Evolutionary conservation across 1,139 yeast species (phyloP), one percentile per base, ranked within the genome.

Genomic region (Hyphopichia khmerensis): DNA sequence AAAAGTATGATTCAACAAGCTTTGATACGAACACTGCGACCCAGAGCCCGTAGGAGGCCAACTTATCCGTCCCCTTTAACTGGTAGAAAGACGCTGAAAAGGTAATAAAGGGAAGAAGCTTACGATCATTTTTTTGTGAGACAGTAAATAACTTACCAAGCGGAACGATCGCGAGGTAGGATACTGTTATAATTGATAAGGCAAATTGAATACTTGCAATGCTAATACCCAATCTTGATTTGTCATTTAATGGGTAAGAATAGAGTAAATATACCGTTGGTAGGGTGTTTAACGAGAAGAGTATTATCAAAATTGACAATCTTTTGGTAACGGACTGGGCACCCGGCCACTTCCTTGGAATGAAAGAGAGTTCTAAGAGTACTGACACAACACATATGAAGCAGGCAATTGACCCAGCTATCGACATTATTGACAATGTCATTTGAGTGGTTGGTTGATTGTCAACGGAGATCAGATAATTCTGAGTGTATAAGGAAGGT

Each of bases 341-440:
- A 0, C 85, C 86, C 0, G 79, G 69, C 75, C 79, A 80, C 41
- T 60, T 66, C 48, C 84, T 61, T 2, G 86, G 85, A 35, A 80
- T 76, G 52, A 77, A 79, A 0, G 60, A 33, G 4, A 61, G 56
- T 50, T 82, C 87, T 24, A 72, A 62, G 1, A 72, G 1, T 0
- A 74, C 56, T 2, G 82, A 70, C 5, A 67, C 2, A 3, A 80
- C 42, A 44, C 76, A 70, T 33, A 80, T 69, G 1, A 71, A 33
- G 4, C 72, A 57, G 1, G 80, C 76, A 13, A 79, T 52, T 0
- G 72, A 62, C 0, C 86, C 85, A 9, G 81, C 79, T 8, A 80
- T 43, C 1, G 85, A 65, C 59, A 80, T 62, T 0, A 75, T 66
- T 0, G 81, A 63, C n/a, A 81, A 53, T 2, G 65, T 62, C 0